Evolutionary conservation across 768 basidiomycete species (phyloP), one percentile per base, ranked within the genome.

Genomic region (Crassisporium funariophilum): DNA sequence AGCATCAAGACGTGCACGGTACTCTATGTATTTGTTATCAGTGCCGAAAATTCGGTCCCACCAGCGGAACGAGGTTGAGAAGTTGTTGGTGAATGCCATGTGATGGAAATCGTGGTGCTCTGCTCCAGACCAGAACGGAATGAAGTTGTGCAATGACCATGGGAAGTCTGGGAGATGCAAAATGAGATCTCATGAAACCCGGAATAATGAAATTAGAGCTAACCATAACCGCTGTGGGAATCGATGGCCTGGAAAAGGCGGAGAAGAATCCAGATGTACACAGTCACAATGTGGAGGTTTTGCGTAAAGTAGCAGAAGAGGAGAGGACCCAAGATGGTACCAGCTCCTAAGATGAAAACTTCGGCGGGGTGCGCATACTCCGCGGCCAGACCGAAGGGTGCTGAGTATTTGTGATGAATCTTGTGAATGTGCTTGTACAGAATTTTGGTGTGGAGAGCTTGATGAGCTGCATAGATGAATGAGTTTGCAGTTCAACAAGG

Each of bases 31-130:
- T 74, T 91, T 92, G 68, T 75, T 67, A 60, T 99, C 95, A 0
- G 95, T 98, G 41, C 94, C 94, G 60, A 90, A 85, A 55, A 92
- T 68, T 49, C 79, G 78, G 67, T 98, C 95, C 67, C 88, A 91
- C 87, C 91, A 95, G 31, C 93, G 82, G 83, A 97, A 97, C 16
- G 87, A 90, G 5, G 93, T 95, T 7, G 91, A 89, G 65, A 79
- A 95, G 76, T 95, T 95, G 76, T 94, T 93, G 40, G 82, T 83
- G 75, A 94, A 95, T 3, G 89, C 86, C 89, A 93, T 90, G 71
- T 99, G 95, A 69, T 98, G 95, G 82, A 93, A 98, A 63, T 98
- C 95, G 65, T 97, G 95, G 71, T 95, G 92, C 59, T 98, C 95
- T 0, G 94, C 94, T 29, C 95, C 95, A 5, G 90, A 88, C 95